Percentiles rank a stretch among this genome's conserved stretches.
Evolutionary conservation across 75 land plant species (phyloP).

Genomic region (Selaginella moellendorffii): DNA sequence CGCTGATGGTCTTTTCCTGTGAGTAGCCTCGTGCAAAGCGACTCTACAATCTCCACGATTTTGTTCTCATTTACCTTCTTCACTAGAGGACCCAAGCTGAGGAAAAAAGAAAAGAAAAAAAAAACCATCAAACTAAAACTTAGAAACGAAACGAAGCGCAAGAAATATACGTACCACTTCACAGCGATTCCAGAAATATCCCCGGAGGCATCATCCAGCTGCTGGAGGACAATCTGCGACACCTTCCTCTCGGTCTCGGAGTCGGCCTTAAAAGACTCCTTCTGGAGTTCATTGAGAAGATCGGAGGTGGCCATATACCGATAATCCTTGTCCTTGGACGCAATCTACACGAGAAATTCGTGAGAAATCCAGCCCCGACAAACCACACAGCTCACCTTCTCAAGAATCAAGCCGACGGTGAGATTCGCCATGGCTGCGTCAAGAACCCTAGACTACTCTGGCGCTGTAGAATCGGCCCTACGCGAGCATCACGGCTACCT

Average conservation of each 20-base stretch:
- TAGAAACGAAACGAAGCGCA: too few species aligned
- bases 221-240: slow-evolving; percentile 60
- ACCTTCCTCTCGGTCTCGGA: slow-evolving; percentile 63
- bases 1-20: slow-evolving; percentile 89
- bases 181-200: slow-evolving; percentile 96
- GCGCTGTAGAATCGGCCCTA: too few species aligned
- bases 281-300: slow-evolving; percentile 73
- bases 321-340: slow-evolving; percentile 93
- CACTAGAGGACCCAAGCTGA: slow-evolving; percentile 89
- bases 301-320: slow-evolving; percentile 99
- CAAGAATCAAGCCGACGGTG: slow-evolving; percentile 44
- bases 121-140: too few species aligned
- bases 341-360: slow-evolving; percentile 45
- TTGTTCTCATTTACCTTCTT: slow-evolving; percentile 78
- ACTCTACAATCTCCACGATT: slow-evolving; percentile 64
- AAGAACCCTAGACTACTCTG: too few species aligned
- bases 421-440: slow-evolving; percentile 50
- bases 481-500: too few species aligned
- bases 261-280: slow-evolving; percentile 72
- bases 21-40: slow-evolving; percentile 60
- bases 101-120: too few species aligned
- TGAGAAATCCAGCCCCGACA: not conserved
- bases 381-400: slow-evolving; percentile 32
- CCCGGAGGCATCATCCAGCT: slow-evolving; percentile 92
- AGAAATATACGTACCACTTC: slow-evolving; percentile 56